Base-by-base conservation (phyloP, 202 grass and related monocot species). In the Panicum virgatum region DNA sequence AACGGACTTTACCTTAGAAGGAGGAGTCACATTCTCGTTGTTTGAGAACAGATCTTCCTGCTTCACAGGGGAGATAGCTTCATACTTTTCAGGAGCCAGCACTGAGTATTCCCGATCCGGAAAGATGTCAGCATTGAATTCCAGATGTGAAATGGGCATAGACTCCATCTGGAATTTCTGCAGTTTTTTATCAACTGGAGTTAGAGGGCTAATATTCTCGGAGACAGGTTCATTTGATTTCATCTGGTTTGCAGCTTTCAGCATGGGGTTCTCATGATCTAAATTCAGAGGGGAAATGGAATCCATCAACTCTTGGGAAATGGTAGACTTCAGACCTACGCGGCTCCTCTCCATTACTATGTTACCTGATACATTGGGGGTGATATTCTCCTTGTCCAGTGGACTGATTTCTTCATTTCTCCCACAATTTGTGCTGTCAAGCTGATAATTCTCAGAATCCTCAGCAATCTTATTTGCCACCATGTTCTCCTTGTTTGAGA, bases 361-460 rank as follows among this genome's bases (percentile, higher is more conserved):
- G 61, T 44, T 76, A 27, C 63, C 46, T 45, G 87, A 92, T 18
- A 75, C 51, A 68, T 66, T 30, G 12, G 86, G 89, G 15, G 66
- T 93, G 37, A 80, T 70, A 79, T 87, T 92, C 81, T 97, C 89
- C 80, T 89, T 90, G 73, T 92, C 87, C 23, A 83, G 52, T 80
- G 54, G 43, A 78, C 72, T 87, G 80, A 12, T 76, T 44, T 83
- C 81, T 86, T 91, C n/a, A n/a, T n/a, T n/a, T n/a, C n/a, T n/a
- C 11, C 39, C 78, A 76, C 22, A 74, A 48, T 29, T 48, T 66
- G 69, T 71, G 75, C 66, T 75, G 81, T 79, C 72, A 77, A 69
- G n/a, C 14, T 46, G 68, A 3, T 58, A 78, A 62, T 86, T 50
- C 32, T 51, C 58, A 37, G 48, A 15, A 46, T 2, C 22, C 34